Evolutionary conservation across 2,329 filamentous ascomycete species (phyloP), one percentile per base, ranked within the genome.

Genomic region (Domatiomyces catenatus): DNA sequence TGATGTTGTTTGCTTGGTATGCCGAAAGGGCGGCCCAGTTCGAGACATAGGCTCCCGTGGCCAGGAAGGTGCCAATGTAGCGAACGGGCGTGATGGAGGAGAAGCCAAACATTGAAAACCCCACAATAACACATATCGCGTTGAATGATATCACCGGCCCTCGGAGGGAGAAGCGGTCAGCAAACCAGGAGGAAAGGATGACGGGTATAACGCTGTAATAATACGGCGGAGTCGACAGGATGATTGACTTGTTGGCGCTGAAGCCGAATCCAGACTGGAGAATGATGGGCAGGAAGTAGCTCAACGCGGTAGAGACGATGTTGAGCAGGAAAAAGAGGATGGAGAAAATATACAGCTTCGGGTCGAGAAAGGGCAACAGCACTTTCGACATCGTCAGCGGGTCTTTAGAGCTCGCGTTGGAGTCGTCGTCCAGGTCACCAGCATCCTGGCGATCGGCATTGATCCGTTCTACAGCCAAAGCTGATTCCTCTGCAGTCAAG

Each of bases 331-430:
- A 54, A 44, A 48, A 46, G 8, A 58, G 18, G 8, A 51, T 28
- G 36, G 53, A 46, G 48, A 58, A 58, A 18, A 47, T 50, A 48
- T 58, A 58, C 4, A 58, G 52, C 44, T 55, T 55, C 44, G 42
- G 45, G 44, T 58, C 56, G 63, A 83, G 69, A 51, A 83, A 84
- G 1, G 75, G 79, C 62, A 83, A 82, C 39, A 83, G 67, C 32
- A 39, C 32, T 15, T 47, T 47, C 8, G 7, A 10, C 19, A 5
- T 10, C 1, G 19, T 47, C 17, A 47, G 12, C 26, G 22, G 8
- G 26, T 47, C 45, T 18, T 18, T 24, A 8, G 32, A 39, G 4
- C 2, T 2, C 19, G 10, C 3, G 7, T 83, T 67, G 42, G 76
- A 75, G 1, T 60, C 57, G 71, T 75, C 74, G 3, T 72, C 66